These are phyloP conservation scores for Maudiozyma barnettii DNA, from an alignment of 805 yeast species.

Conservation along the genomic window DNA sequence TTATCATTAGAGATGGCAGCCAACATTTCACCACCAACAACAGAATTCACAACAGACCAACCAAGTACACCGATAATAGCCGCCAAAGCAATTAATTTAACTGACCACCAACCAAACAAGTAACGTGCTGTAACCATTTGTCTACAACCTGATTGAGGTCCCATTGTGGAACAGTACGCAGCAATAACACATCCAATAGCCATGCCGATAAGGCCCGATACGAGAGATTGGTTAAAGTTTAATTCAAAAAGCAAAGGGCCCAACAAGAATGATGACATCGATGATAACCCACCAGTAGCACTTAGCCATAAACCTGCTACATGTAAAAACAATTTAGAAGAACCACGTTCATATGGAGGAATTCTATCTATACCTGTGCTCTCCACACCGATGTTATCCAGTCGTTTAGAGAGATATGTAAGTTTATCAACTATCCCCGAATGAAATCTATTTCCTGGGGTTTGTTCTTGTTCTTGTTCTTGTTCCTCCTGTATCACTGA, in stretches of 20 bases:
- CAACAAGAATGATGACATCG: constrained; percentile 74
- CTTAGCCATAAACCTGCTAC: constrained; percentile 75
- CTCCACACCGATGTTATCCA: constrained; percentile 60
- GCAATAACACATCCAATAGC: constrained; percentile 67
- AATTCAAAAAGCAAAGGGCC: constrained; percentile 66
- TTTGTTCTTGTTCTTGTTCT: too few species aligned
- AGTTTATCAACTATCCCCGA: not conserved
- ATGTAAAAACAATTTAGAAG: constrained; percentile 31
- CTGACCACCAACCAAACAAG: constrained; percentile 79
- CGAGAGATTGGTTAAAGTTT: constrained; percentile 54
- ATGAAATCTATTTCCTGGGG: too few species aligned
- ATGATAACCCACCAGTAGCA: constrained; percentile 80
- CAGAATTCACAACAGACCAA: constrained; percentile 91
- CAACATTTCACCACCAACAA: constrained; percentile 79
- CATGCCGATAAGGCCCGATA: constrained; percentile 55
- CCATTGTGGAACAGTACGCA: constrained; percentile 78
- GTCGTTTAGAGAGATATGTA: constrained; percentile 30
- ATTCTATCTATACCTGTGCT: constrained; percentile 72
- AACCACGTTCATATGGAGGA: constrained; percentile 55
- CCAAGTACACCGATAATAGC: constrained; percentile 72
- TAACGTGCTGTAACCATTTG: constrained; percentile 79
- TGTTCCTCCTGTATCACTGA: not conserved
- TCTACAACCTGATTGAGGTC: constrained; percentile 83
- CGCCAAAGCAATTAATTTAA: constrained; percentile 62
- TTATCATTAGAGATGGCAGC: constrained; percentile 53